Percentiles rank a stretch among this genome's conserved stretches.
phyloP scores from a whole-genome alignment of 2,329 filamentous ascomycete species.

The Helotiales sp. region DNA sequence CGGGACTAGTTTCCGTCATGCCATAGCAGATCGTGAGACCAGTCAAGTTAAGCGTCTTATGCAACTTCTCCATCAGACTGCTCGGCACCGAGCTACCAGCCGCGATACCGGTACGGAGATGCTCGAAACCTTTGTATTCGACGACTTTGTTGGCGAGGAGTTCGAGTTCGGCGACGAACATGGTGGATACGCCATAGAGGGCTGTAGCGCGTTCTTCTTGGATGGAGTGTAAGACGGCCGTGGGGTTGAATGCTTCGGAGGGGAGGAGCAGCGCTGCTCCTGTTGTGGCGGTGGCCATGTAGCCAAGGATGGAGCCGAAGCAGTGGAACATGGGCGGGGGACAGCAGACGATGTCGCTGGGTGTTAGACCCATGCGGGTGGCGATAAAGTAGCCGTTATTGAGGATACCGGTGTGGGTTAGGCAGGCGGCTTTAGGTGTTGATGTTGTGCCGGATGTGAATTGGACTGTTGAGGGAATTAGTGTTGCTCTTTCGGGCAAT shows the following conservation, averaged over 20 bases:
- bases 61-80: conserved; percentile 77
- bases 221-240: conserved; percentile 65
- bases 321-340: conserved; percentile 89
- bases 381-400: conserved; percentile 92
- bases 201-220: conserved; percentile 60
- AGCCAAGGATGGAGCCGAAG: conserved; percentile 90
- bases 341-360: conserved; percentile 78
- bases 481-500: background rate
- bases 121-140: conserved; percentile 59
- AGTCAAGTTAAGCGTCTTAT: conserved; percentile 73
- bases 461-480: background rate
- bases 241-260: conserved; percentile 82
- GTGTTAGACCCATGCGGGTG: conserved; percentile 78
- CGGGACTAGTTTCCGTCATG: conserved; percentile 49
- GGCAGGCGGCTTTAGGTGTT: conserved; percentile 86
- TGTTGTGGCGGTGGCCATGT: conserved; percentile 90
- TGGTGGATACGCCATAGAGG: conserved; percentile 90
- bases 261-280: conserved; percentile 85
- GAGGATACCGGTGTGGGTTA: conserved; percentile 83
- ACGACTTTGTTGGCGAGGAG: conserved; percentile 61
- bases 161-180: conserved; percentile 90
- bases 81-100: conserved; percentile 86
- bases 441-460: conserved; percentile 97
- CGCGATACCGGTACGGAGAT: conserved; percentile 86
- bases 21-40: conserved; percentile 89